A percentile compares a stretch with the other conserved stretches of the same genome.
Evolutionary conservation across 345 rosid genomes (phyloP).

Genomic region (Clarkia xantiana): DNA sequence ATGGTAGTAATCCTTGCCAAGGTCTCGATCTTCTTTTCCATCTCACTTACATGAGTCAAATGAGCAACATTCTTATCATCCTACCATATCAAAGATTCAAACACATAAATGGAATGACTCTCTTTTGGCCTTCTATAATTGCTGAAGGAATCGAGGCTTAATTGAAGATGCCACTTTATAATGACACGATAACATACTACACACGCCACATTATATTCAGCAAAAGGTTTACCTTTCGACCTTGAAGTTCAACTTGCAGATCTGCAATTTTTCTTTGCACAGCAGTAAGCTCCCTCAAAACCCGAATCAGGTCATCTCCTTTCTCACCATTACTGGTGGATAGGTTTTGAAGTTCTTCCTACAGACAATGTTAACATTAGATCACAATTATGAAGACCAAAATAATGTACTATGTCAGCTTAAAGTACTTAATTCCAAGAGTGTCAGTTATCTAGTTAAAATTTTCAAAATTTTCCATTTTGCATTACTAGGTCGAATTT

Average conservation of each 20-base stretch:
- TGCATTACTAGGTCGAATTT: too few species aligned
- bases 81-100: slow-evolving; percentile 17
- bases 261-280: slow-evolving; percentile 92
- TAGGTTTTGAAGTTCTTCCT: slow-evolving; percentile 65
- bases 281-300: slow-evolving; percentile 64
- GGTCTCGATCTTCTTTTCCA: slow-evolving; percentile 88
- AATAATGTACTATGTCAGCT: not conserved
- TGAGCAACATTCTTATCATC: slow-evolving; percentile 95
- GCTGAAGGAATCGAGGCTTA: too few species aligned
- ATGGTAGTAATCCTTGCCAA: slow-evolving; percentile 78
- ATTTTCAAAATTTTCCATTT: too few species aligned
- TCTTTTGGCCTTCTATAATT: too few species aligned
- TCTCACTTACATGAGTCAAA: slow-evolving; percentile 88
- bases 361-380: not conserved
- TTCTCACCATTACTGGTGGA: slow-evolving; percentile 42
- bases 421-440: too few species aligned
- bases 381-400: not conserved
- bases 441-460: too few species aligned
- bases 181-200: not conserved
- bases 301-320: slow-evolving; percentile 72
- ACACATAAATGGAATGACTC: slow-evolving; percentile 1
- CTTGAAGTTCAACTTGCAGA: slow-evolving; percentile 94
- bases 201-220: not conserved
- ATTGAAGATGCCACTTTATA: too few species aligned
- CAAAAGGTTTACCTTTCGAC: slow-evolving; percentile 58